A percentile compares a stretch with the other conserved stretches of the same genome.
These are phyloP conservation scores for Seiridium unicorne DNA, from an alignment of 2,329 filamentous ascomycete genomes.

Conservation along the genomic window DNA sequence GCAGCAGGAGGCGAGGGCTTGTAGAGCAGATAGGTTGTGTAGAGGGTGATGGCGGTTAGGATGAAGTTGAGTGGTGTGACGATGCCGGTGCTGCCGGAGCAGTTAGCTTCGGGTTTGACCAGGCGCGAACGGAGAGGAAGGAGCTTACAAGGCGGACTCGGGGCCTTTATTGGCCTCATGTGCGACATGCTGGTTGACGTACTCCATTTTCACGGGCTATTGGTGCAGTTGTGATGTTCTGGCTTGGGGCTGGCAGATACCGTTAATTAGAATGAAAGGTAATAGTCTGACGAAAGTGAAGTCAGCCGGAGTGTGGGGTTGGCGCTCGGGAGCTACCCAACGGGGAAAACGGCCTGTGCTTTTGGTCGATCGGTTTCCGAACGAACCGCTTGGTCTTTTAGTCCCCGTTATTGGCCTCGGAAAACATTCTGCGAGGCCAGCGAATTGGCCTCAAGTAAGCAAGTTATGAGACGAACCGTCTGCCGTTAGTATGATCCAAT, in stretches of 20 bases:
- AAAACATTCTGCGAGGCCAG: too few species aligned
- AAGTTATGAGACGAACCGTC: too few species aligned
- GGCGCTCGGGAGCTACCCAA: too few species aligned
- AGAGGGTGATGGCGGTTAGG: constrained; percentile 53
- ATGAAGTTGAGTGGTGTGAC: constrained; percentile 63
- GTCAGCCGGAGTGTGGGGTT: too few species aligned
- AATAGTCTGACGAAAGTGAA: background rate
- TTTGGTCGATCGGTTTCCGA: too few species aligned
- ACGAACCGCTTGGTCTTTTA: too few species aligned
- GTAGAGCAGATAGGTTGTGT: constrained; percentile 57
- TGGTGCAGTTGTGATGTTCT: too few species aligned
- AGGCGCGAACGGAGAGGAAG: background rate
- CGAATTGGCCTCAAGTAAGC: too few species aligned
- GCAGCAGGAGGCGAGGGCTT: constrained; percentile 44
- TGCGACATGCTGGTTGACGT: constrained; percentile 55
- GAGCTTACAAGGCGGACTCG: constrained; percentile 30
- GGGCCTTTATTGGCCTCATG: constrained; percentile 48
- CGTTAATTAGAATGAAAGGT: background rate
- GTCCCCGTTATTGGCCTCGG: too few species aligned
- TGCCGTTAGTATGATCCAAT: too few species aligned
- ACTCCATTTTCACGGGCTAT: constrained; percentile 43
- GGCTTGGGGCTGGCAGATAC: too few species aligned
- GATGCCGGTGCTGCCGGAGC: constrained; percentile 37
- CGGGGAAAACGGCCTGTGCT: too few species aligned
- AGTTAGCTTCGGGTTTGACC: constrained; percentile 9